Conservation (phyloP, 305 asterid genomes). For the Withania somnifera region DNA sequence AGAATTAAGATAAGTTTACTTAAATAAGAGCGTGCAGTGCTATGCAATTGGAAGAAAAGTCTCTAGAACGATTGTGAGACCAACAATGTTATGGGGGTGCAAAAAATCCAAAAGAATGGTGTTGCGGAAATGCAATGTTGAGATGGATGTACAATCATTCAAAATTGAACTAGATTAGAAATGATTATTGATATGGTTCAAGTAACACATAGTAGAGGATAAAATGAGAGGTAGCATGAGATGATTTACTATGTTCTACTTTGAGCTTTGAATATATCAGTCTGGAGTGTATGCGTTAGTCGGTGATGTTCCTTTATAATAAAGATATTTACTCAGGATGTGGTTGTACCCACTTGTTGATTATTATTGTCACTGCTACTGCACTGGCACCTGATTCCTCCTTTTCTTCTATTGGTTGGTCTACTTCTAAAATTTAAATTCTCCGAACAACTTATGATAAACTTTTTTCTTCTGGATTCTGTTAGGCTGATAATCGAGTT, state of each 20-base stretch:
- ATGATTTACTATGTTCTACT: not conserved
- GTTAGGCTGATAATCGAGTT: constrained; percentile 80
- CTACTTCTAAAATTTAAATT: not conserved
- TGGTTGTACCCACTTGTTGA: not conserved
- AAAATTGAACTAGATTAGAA: not conserved
- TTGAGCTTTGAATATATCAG: not conserved
- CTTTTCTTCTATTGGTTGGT: not conserved
- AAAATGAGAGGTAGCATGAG: not conserved
- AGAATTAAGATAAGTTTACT: not conserved
- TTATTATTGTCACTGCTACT: not conserved
- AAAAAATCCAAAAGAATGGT: not conserved
- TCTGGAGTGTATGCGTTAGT: not conserved
- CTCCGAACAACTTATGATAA: not conserved
- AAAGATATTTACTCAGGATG: not conserved
- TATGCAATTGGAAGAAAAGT: not conserved
- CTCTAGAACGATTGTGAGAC: not conserved
- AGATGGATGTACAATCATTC: not conserved
- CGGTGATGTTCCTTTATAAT: not conserved
- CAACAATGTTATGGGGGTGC: not conserved
- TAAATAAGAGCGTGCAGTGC: not conserved
- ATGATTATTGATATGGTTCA: not conserved
- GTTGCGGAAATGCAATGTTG: not conserved
- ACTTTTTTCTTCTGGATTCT: constrained; percentile 14
- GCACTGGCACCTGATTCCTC: not conserved
- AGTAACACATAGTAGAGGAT: no score